Percentiles rank a stretch among this genome's conserved stretches.
phyloP scores from a whole-genome alignment of 2,329 filamentous ascomycete species.

The Cercospora sp. region DNA sequence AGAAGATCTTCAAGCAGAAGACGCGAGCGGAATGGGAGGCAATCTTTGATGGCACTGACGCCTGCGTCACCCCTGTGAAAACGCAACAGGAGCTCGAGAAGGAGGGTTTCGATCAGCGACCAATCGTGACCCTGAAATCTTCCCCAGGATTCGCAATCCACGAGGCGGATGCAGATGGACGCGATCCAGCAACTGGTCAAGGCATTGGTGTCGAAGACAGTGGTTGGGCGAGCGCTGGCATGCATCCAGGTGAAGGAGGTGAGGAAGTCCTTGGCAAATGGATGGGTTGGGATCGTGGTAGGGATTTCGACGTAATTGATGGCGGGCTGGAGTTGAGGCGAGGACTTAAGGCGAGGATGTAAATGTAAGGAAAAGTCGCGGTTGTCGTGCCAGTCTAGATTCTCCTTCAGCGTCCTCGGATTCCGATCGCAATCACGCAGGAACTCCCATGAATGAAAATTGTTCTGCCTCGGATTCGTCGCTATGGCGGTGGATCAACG shows the following conservation, averaged over 20 bases:
- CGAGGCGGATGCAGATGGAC: constrained; percentile 47
- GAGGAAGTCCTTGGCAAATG: constrained; percentile 67
- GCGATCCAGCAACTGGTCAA: constrained; percentile 55
- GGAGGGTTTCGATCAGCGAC: constrained; percentile 67
- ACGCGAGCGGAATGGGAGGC: constrained; percentile 78
- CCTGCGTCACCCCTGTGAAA: constrained; percentile 86
- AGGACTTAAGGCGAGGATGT: constrained; percentile 20
- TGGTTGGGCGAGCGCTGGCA: constrained; percentile 62
- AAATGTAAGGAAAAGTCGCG: background rate
- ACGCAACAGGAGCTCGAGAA: constrained; percentile 69
- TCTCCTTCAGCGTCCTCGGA: background rate
- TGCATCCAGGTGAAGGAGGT: constrained; percentile 70
- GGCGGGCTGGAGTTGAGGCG: constrained; percentile 57
- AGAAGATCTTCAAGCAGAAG: constrained; percentile 64
- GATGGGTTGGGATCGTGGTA: constrained; percentile 74
- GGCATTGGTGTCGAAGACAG: constrained; percentile 64
- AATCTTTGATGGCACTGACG: constrained; percentile 87
- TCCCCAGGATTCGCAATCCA: constrained; percentile 69
- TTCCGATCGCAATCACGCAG: background rate
- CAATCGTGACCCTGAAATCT: constrained; percentile 65
- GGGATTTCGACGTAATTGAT: constrained; percentile 66
- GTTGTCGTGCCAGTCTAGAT: background rate
- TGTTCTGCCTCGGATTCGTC: background rate
- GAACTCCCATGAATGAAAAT: background rate
- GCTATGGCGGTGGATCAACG: background rate